phyloP scores from a whole-genome alignment of 257 asterid species.

The Solanum habrochaites region DNA sequence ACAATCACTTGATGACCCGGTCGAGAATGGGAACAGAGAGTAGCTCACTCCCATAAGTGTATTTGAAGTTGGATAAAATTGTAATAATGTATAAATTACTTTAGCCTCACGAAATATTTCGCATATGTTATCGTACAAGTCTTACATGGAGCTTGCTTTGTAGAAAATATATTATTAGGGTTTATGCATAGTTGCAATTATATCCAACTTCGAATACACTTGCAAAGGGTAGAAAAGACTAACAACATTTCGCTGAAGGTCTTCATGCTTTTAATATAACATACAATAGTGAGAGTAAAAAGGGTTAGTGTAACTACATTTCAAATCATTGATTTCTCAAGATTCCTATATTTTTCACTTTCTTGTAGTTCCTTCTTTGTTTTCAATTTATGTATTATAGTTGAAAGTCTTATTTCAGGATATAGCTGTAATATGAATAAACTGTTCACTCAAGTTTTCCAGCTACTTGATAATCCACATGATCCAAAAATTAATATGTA shows the following conservation, averaged over 20 bases:
- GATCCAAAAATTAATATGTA: neutral
- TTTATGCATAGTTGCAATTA: neutral
- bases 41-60: neutral
- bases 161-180: neutral
- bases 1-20: neutral
- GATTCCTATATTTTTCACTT: neutral
- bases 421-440: neutral
- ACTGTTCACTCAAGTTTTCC: neutral
- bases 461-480: neutral
- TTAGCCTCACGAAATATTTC: neutral
- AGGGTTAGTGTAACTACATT: neutral
- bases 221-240: neutral
- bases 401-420: neutral
- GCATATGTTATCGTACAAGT: neutral
- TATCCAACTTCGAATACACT: neutral
- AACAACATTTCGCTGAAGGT: neutral
- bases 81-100: neutral
- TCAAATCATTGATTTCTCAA: neutral
- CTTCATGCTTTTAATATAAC: neutral
- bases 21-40: neutral
- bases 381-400: neutral
- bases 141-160: neutral
- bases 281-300: neutral
- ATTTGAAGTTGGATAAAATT: neutral
- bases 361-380: neutral